Base-by-base conservation (phyloP, 805 yeast genomes). In the Wickerhamomyces queroliae region DNA sequence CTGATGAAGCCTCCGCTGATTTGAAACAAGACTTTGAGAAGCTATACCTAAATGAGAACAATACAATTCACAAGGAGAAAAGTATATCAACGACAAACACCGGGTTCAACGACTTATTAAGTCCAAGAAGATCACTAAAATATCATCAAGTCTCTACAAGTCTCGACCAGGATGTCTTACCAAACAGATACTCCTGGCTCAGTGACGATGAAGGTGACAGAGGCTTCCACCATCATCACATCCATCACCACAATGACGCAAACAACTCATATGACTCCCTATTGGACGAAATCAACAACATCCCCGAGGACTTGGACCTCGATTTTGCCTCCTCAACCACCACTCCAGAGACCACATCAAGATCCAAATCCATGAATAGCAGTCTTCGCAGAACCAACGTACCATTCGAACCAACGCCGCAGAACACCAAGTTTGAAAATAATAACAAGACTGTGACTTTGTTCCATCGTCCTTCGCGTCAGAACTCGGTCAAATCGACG, bases 251-350 rank as follows among this genome's bases (percentile, higher is more conserved):
- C n/a, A 59, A 53, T 27, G 49, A 45, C 17, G 46, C 41, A 15
- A 55, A 44, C 24, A 52, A 48, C 13, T 49, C 56, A 3, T 66
- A 67, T 40, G 72, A 69, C n/a, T 64, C 65, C 17, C 56, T 69
- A 13, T 40, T 75, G 17, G 79, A 74, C 45, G 80, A 75, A 50
- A 72, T 70, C 35, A 75, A 75, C 44, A 61, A 53, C 3, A 61
- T 74, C 5, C 76, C 79, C 2, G 75, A 67, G 42, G 72, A 70
- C 38, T 66, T 46, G 33, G 62, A 61, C 15, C 62, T 59, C 39
- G 43, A 48, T 3, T 16, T 17, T 22, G 36, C 43, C 11, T 33
- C 21, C 23, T 15, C 4, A 24, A 5, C 36, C 13, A 17, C n/a
- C 15, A n/a, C 16, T n/a, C n/a, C n/a, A n/a, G n/a, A n/a, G n/a